Evolutionary conservation across 2,329 filamentous ascomycete genomes (phyloP), one percentile per base, ranked within the genome.

Genomic region (Thielaviopsis punctulata): DNA sequence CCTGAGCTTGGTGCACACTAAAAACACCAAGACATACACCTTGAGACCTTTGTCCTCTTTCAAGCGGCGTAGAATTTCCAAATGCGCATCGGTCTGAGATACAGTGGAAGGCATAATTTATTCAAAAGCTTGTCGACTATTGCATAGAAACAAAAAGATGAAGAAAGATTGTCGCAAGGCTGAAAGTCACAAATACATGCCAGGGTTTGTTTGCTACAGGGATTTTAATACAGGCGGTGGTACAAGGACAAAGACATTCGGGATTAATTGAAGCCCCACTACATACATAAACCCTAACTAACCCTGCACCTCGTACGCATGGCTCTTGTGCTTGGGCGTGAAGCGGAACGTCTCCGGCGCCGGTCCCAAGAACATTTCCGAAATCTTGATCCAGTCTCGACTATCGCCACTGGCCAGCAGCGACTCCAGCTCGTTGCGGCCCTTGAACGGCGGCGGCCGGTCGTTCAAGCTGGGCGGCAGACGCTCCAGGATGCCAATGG

Each of bases 371-470:
- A 93, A 98, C 88, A 98, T 96, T 65, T 98, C 92, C 65, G 90
- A 95, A 61, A 98, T 93, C 72, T 95, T 96, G 65, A 98, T 88
- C 92, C 92, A 98, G 66, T 98, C 92, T 69, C 83, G 84, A 69
- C 94, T 95, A 67, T 96, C 88, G 57, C 79, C 78, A 67, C 88
- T 95, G 13, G 82, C 82, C 68, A 98, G 74, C 58, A 98, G 69
- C n/a, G 86, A 94, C 75, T 98, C 92, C 62, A 98, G 67, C 51
- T 98, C 92, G 66, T 92, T 83, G 54, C 92, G 75, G 19, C 90
- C 89, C 60, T 72, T 77, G 63, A 84, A 98, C 45, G 80, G 79
- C 5, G 90, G 90, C 47, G 92, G 86, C 19, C 92, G 75, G 64
- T 98, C 90, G 61, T 95, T 88, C 50, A 98, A 77, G 59, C 74